Conservation (phyloP, 2,329 filamentous ascomycete genomes). For the Colletotrichum shisoi region DNA sequence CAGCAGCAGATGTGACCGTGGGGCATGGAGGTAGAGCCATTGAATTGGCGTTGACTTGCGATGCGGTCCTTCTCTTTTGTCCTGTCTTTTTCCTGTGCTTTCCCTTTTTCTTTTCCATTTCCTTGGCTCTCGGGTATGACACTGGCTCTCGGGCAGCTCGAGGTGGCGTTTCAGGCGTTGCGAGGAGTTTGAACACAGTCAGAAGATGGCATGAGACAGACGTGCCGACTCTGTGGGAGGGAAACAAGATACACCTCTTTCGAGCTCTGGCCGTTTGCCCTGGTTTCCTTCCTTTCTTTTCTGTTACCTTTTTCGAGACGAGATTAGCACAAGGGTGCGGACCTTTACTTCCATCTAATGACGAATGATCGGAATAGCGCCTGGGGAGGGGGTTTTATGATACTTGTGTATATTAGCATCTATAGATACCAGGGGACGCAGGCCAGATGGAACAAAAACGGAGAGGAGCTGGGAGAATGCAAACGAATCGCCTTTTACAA, state of each 20-base stretch:
- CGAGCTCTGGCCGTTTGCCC: background rate
- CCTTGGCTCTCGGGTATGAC: slow-evolving; percentile 17
- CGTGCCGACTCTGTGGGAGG: background rate
- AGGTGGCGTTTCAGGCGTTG: slow-evolving; percentile 29
- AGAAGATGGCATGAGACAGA: slow-evolving; percentile 11
- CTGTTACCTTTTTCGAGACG: slow-evolving; percentile 3
- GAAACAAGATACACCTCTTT: background rate
- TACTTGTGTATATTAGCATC: slow-evolving; percentile 36
- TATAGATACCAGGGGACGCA: slow-evolving; percentile 38
- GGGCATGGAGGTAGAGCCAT: background rate
- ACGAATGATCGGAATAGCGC: slow-evolving; percentile 19
- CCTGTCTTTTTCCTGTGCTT: background rate
- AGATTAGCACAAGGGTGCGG: slow-evolving; percentile 7
- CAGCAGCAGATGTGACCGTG: slow-evolving; percentile 37
- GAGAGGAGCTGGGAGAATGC: background rate
- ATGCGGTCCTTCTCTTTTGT: background rate
- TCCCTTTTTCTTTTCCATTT: slow-evolving; percentile 9
- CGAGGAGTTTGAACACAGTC: background rate
- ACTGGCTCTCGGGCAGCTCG: slow-evolving; percentile 6
- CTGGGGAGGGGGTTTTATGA: slow-evolving; percentile 1
- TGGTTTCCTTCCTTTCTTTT: slow-evolving; percentile 17
- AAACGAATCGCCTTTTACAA: background rate
- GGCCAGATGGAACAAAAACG: slow-evolving; percentile 16
- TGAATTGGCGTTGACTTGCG: background rate
- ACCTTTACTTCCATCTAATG: slow-evolving; percentile 27